Conservation (phyloP, 1,284 basidiomycete genomes). For the Sanghuangporus baumii region DNA sequence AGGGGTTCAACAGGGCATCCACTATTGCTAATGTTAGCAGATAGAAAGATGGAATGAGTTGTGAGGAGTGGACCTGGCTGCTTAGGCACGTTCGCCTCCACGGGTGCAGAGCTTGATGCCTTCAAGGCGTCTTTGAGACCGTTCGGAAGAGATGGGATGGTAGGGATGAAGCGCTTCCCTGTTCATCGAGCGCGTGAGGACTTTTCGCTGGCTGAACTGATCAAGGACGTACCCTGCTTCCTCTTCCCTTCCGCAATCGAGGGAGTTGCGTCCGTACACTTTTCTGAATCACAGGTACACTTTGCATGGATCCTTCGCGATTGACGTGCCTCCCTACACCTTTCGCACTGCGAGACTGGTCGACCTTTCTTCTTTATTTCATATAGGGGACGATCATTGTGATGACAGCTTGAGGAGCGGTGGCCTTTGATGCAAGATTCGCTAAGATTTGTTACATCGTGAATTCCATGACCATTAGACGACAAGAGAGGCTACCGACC, state of each 20-base stretch:
- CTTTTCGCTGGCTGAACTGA: constrained; percentile 3
- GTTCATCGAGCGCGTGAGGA: constrained; percentile 22
- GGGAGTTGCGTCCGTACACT: constrained; percentile 32
- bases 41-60: neutral
- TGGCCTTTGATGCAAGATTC: constrained; percentile 89
- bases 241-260: constrained; percentile 31
- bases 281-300: constrained; percentile 49
- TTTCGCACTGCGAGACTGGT: constrained; percentile 77
- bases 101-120: neutral
- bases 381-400: constrained; percentile 75
- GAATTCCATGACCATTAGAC: constrained; percentile 5
- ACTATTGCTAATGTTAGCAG: constrained; percentile 31
- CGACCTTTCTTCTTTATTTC: constrained; percentile 86
- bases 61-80: constrained; percentile 2
- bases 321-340: constrained; percentile 72
- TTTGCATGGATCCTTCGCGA: constrained; percentile 70
- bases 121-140: constrained; percentile 36
- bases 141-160: constrained; percentile 53
- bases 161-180: constrained; percentile 27
- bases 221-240: constrained; percentile 44
- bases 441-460: constrained; percentile 32
- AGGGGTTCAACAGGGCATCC: constrained; percentile 55
- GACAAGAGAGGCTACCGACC: constrained; percentile 37
- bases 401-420: constrained; percentile 76
- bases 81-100: neutral